These are phyloP conservation scores for Candida palmyrensis DNA, from an alignment of 805 yeast genomes.

Conservation along the genomic window DNA sequence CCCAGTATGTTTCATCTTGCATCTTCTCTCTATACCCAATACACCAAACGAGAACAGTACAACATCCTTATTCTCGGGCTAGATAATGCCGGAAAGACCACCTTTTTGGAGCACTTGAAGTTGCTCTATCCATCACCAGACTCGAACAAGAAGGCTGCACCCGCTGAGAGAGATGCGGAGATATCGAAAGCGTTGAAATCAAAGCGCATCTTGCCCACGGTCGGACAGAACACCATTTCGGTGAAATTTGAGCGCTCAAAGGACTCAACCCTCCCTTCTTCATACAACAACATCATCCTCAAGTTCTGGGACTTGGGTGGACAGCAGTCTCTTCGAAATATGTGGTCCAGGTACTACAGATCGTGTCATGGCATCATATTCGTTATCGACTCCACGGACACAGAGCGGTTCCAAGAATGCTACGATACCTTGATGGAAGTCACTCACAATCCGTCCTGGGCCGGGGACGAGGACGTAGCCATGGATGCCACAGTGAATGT, in stretches of 20 bases:
- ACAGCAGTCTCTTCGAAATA: constrained; percentile 71
- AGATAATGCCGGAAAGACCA: constrained; percentile 94
- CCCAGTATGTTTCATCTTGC: constrained; percentile 38
- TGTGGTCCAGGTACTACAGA: constrained; percentile 85
- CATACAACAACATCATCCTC: constrained; percentile 43
- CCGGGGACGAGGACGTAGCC: constrained; percentile 11
- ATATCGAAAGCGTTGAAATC: constrained; percentile 22
- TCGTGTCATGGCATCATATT: constrained; percentile 90
- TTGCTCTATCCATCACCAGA: constrained; percentile 27
- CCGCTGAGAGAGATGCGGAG: constrained; percentile 45
- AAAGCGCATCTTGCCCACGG: constrained; percentile 80
- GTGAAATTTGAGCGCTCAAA: constrained; percentile 34
- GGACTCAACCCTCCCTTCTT: constrained; percentile 27
- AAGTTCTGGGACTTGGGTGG: constrained; percentile 98
- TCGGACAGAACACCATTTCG: constrained; percentile 78
- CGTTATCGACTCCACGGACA: constrained; percentile 88
- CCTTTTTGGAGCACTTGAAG: constrained; percentile 36
- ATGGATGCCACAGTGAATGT: constrained; percentile 48
- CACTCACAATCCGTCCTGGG: constrained; percentile 42
- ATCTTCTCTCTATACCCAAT: constrained; percentile 39
- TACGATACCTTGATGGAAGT: constrained; percentile 53
- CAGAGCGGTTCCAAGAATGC: constrained; percentile 79
- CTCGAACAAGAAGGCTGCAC: constrained; percentile 24
- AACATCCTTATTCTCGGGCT: constrained; percentile 71
- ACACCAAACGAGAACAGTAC: constrained; percentile 42